Percentiles rank a stretch among this genome's conserved stretches.
Conservation (phyloP, 805 yeast species). For the Grigorovia jiainica region DNA sequence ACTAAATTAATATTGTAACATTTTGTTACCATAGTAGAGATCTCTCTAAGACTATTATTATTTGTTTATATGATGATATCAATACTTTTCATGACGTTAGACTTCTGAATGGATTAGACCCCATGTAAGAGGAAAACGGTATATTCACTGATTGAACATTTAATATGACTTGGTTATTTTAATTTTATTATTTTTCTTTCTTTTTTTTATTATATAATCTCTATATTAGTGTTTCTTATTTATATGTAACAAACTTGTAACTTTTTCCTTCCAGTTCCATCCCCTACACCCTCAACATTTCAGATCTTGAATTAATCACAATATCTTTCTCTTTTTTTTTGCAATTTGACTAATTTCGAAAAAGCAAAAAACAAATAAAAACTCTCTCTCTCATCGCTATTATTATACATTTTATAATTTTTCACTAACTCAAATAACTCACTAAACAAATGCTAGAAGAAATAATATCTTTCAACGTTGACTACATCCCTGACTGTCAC, state of each 20-base stretch:
- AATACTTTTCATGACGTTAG: constrained; percentile 30
- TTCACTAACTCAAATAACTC: neutral
- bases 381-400: neutral
- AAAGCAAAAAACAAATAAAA: too few relatives aligned
- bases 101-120: constrained; percentile 24
- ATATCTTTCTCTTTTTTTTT: too few relatives aligned
- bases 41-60: too few relatives aligned
- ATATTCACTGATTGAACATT: constrained; percentile 6
- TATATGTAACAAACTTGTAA: too few relatives aligned
- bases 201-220: too few relatives aligned
- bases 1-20: too few relatives aligned
- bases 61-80: constrained; percentile 20
- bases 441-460: constrained; percentile 10
- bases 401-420: neutral
- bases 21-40: too few relatives aligned
- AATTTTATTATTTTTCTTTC: too few relatives aligned
- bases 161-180: too few relatives aligned
- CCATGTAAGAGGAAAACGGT: constrained; percentile 24
- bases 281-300: neutral
- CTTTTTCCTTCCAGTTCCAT: neutral
- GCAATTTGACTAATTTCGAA: too few relatives aligned
- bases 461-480: constrained; percentile 48
- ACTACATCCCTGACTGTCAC: constrained; percentile 57
- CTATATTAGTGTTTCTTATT: too few relatives aligned
- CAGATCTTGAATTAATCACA: neutral